Percentiles rank a stretch among this genome's conserved stretches.
Evolutionary conservation across 345 rosid species (phyloP).

Genomic region (Punica granatum): DNA sequence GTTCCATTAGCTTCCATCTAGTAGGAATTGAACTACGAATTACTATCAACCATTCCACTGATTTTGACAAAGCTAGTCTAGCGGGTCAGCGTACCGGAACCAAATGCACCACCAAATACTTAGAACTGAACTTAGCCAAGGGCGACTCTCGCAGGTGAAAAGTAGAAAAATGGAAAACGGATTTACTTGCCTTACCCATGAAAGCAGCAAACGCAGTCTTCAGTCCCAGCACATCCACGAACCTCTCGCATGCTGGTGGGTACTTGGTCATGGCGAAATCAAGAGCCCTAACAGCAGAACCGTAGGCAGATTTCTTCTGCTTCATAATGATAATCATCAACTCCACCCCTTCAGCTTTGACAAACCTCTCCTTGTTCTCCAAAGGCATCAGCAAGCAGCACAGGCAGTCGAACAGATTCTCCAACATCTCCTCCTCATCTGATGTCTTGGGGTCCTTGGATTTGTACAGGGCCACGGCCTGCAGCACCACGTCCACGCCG

Average conservation of each 20-base stretch:
- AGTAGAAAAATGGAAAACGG: constrained; percentile 8
- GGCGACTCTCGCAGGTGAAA: neutral
- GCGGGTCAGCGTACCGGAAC: neutral
- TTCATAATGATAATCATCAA: constrained; percentile 96
- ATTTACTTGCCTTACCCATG: constrained; percentile 99
- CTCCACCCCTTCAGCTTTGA: constrained; percentile 96
- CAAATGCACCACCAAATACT: neutral
- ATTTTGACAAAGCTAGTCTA: neutral
- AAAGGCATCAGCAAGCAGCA: constrained; percentile 94
- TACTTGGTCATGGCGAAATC: constrained; percentile 98
- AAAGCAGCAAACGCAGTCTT: constrained; percentile 95
- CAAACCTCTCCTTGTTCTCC: constrained; percentile 97
- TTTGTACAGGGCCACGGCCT: constrained; percentile 92
- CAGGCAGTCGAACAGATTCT: constrained; percentile 79
- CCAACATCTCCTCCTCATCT: constrained; percentile 98
- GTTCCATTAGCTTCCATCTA: too few species aligned
- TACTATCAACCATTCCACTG: too few species aligned
- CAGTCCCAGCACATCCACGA: constrained; percentile 88
- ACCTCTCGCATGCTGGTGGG: constrained; percentile 95
- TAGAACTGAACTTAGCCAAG: neutral
- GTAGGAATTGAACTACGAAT: too few species aligned
- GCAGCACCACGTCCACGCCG: constrained; percentile 84
- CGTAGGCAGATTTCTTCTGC: constrained; percentile 95
- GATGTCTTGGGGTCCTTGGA: constrained; percentile 79
- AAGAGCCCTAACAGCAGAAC: constrained; percentile 83